Conservation (phyloP, 306 rosid species). For the Vigna radiata region DNA sequence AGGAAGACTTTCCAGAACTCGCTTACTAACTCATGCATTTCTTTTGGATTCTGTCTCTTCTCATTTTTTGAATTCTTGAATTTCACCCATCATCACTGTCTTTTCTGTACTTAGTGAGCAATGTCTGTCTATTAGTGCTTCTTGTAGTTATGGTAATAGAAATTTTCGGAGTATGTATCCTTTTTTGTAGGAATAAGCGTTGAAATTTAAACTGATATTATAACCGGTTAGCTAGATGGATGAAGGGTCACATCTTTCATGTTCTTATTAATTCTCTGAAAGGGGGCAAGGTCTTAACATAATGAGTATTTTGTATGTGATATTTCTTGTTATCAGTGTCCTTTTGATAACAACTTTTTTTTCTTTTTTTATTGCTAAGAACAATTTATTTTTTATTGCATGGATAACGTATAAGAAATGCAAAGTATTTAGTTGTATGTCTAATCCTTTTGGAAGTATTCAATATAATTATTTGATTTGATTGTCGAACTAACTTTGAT, state of each 20-base stretch:
- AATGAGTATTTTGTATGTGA: neutral
- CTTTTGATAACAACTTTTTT: neutral
- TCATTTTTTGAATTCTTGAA: no score
- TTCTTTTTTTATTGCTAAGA: neutral
- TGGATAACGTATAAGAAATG: neutral
- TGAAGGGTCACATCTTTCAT: neutral
- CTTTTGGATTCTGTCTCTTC: no score
- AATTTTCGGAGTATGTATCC: neutral
- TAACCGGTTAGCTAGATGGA: neutral
- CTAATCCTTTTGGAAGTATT: neutral
- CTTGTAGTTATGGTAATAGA: neutral
- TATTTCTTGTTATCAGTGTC: neutral
- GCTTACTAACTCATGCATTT: no score
- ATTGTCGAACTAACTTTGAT: slow-evolving; percentile 78
- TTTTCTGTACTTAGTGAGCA: neutral
- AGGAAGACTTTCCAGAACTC: no score
- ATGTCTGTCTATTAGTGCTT: neutral
- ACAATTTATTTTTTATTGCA: no score
- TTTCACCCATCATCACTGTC: no score
- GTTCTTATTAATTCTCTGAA: neutral
- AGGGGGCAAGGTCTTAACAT: neutral
- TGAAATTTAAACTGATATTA: neutral
- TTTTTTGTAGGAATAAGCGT: neutral
- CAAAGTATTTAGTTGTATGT: neutral
- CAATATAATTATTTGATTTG: slow-evolving; percentile 28